These are phyloP conservation scores for Takashimella koratensis DNA, from an alignment of 1,284 basidiomycete species.

Conservation along the genomic window DNA sequence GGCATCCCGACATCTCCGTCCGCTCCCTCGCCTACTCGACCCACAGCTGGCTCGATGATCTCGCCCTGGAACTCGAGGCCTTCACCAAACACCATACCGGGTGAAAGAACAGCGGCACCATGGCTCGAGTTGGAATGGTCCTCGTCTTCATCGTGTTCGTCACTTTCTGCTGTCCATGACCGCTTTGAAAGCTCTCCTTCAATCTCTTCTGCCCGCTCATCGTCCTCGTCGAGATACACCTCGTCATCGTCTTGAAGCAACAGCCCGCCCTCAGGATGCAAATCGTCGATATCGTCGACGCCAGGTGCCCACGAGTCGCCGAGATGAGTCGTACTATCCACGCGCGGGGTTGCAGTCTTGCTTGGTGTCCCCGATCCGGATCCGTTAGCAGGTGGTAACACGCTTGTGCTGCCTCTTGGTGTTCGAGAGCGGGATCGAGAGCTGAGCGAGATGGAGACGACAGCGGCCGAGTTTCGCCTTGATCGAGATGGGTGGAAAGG, in stretches of 20 bases:
- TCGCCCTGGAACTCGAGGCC: conserved; percentile 46
- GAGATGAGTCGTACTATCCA: conserved; percentile 3
- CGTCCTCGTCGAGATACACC: conserved; percentile 11
- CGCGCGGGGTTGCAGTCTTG: conserved; percentile 28
- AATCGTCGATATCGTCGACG: conserved; percentile 38
- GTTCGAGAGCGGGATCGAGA: conserved; percentile 42
- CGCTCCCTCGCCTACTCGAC: conserved; percentile 17
- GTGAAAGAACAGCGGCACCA: conserved; percentile 34
- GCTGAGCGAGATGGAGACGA: conserved; percentile 42
- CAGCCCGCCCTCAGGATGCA: conserved; percentile 42
- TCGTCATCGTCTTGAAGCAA: conserved; percentile 32
- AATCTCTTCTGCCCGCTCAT: conserved; percentile 1
- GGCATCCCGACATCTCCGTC: conserved; percentile 26
- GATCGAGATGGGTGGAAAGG: conserved; percentile 23
- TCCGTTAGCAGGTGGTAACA: conserved; percentile 13
- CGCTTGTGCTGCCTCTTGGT: conserved; percentile 25
- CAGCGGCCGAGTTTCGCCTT: conserved; percentile 40
- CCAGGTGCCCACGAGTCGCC: conserved; percentile 25
- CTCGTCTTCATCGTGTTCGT: background rate
- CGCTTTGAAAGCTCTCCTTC: conserved; percentile 9
- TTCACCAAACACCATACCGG: conserved; percentile 45
- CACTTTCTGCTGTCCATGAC: conserved; percentile 17
- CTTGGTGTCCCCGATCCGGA: conserved; percentile 37
- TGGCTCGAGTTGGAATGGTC: conserved; percentile 3
- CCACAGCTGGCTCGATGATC: conserved; percentile 41